Percentiles rank a stretch among this genome's conserved stretches.
Evolutionary conservation across 805 yeast species (phyloP).

Genomic region (Candida dajiaensis): DNA sequence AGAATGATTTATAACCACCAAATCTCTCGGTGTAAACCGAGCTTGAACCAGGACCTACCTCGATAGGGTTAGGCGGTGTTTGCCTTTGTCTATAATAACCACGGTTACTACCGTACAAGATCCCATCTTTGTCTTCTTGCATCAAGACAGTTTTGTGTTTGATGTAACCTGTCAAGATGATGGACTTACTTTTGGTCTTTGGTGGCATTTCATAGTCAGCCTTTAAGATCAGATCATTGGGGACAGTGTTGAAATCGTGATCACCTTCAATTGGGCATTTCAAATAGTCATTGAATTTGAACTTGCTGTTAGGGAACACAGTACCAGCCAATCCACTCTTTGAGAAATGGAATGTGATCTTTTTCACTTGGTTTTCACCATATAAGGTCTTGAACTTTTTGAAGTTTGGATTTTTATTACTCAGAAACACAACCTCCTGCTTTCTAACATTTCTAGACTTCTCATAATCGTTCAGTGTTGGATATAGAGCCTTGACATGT

Average conservation of each 20-base stretch:
- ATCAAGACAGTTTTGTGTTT: slow-evolving; percentile 57
- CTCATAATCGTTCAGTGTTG: slow-evolving; percentile 61
- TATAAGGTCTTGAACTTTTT: slow-evolving; percentile 28
- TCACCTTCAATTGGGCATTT: slow-evolving; percentile 31
- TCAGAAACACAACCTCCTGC: slow-evolving; percentile 62
- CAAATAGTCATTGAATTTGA: slow-evolving; percentile 24
- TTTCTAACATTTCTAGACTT: slow-evolving; percentile 61
- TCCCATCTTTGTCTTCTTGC: slow-evolving; percentile 60
- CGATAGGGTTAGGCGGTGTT: slow-evolving; percentile 32
- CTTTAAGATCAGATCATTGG: slow-evolving; percentile 35
- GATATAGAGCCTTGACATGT: slow-evolving; percentile 62
- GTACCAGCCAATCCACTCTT: slow-evolving; percentile 56
- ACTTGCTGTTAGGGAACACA: slow-evolving; percentile 33
- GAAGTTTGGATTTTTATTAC: slow-evolving; percentile 51
- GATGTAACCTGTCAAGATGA: slow-evolving; percentile 75
- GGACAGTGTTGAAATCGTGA: slow-evolving; percentile 30
- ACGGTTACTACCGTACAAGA: slow-evolving; percentile 42
- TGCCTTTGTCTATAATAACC: slow-evolving; percentile 21
- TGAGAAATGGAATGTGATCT: slow-evolving; percentile 39
- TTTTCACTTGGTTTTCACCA: slow-evolving; percentile 23
- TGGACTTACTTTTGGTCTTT: slow-evolving; percentile 58
- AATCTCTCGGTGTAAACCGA: slow-evolving; percentile 40
- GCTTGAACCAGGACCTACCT: slow-evolving; percentile 44
- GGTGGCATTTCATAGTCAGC: slow-evolving; percentile 59
- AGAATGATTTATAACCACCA: slow-evolving; percentile 46